A percentile compares a stretch with the other conserved stretches of the same genome.
Evolutionary conservation across 2,329 filamentous ascomycete genomes (phyloP).

Genomic region (Arthrobotrys sphaeroides): DNA sequence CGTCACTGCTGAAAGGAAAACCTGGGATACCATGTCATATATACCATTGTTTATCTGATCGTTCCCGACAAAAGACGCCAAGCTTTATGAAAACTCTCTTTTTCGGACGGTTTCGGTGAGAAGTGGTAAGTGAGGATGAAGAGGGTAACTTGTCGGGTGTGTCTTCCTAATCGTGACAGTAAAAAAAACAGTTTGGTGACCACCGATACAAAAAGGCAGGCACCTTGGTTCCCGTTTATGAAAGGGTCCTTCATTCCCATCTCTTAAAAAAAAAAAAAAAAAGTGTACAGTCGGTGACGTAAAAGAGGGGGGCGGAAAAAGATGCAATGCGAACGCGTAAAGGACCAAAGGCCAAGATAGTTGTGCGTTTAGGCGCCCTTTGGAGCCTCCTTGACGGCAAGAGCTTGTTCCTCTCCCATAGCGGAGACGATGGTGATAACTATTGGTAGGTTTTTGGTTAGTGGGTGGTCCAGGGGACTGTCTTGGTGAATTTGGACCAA

Average conservation of each 20-base stretch:
- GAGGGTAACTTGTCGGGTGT: constrained; percentile 28
- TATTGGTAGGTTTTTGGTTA: constrained; percentile 60
- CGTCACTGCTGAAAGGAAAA: not conserved
- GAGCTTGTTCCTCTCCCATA: constrained; percentile 93
- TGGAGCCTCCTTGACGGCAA: constrained; percentile 94
- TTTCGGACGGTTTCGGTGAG: constrained; percentile 1
- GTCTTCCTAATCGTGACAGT: constrained; percentile 28
- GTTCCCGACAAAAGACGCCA: not conserved
- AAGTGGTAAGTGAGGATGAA: not conserved
- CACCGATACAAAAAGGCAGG: constrained; percentile 60
- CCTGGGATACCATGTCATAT: constrained; percentile 10
- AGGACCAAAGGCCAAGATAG: constrained; percentile 60
- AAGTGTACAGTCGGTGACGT: constrained; percentile 52
- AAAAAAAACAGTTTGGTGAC: constrained; percentile 57
- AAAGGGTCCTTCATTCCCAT: constrained; percentile 60
- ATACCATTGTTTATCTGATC: not conserved
- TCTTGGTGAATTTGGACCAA: not conserved
- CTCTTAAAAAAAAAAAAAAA: constrained; percentile 60
- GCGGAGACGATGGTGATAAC: constrained; percentile 91
- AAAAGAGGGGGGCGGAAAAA: constrained; percentile 61
- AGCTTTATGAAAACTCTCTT: not conserved
- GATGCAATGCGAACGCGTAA: constrained; percentile 61
- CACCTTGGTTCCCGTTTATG: constrained; percentile 58
- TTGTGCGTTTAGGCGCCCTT: constrained; percentile 55
- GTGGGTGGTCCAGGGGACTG: not conserved